Evolutionary conservation across 164 flowering plant species (phyloP), one percentile per base, ranked within the genome.

Genomic region (Kingdonia uniflora): DNA sequence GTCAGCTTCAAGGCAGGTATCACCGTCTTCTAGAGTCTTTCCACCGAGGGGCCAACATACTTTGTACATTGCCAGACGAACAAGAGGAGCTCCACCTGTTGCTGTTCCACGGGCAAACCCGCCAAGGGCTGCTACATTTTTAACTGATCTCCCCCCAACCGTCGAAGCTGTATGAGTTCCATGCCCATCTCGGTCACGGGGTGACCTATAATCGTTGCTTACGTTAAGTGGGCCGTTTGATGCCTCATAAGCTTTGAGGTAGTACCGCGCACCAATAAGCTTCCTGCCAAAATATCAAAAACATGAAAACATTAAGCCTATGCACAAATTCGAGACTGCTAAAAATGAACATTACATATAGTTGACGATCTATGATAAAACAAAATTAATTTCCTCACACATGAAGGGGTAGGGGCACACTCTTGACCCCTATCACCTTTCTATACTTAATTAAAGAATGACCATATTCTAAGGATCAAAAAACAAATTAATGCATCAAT

Each of bases 111-210:
- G 12, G 17, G 81, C 96, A 38, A 80, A 79, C 6, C 92, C 89
- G 11, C 96, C 96, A 0, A 80, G 66, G 42, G 85, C 72, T 0
- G 88, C 66, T 29, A 57, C 82, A 5, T 69, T 44, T 0, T 19
- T 42, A 15, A 91, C 95, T 0, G 46, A 39, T 2, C 82, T 78
- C 13, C 98, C 96, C 1, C 63, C 88, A 0, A 58, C 87, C 0
- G 80, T 91, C 5, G 98, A 91, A 14, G 95, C 63, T 0, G 96
- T 88, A 72, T 91, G 98, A 2, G 82, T 75, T 17, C 96, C 98
- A 40, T 91, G 98, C 40, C 98, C 96, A 25, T 87, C 96, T 29
- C 48, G 58, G 74, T 91, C 98, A 0, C 98, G 80, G 0, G 95
- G 84, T 3, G 98, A 91, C 14, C 56, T 65, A 64, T 57, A 75